These are phyloP conservation scores for Lactifluus piperatus DNA, from an alignment of 768 basidiomycete species.

Conservation along the genomic window DNA sequence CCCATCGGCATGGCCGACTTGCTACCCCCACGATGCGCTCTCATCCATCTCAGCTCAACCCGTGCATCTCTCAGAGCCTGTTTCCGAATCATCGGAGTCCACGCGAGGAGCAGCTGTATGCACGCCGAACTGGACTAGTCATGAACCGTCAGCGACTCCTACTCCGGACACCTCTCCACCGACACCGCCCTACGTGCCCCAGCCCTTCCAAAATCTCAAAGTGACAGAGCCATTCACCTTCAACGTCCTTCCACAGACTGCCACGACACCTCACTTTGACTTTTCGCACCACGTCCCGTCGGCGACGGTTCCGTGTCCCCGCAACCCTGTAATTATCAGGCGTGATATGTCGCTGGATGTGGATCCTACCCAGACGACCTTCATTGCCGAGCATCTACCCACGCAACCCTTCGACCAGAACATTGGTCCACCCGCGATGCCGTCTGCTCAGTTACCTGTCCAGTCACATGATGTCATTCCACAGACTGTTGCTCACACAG, in stretches of 20 bases:
- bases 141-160: not conserved
- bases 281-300: not conserved
- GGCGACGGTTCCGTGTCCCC: not conserved
- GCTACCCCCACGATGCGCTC: not conserved
- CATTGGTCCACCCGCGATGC: not conserved
- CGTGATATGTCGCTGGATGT: not conserved
- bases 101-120: not conserved
- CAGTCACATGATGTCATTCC: not conserved
- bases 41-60: not conserved
- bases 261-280: not conserved
- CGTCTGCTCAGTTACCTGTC: too few species aligned
- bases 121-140: not conserved
- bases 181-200: not conserved
- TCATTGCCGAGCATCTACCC: not conserved
- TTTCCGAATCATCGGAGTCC: not conserved
- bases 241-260: not conserved
- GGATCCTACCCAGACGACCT: not conserved
- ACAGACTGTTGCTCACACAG: not conserved
- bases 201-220: not conserved
- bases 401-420: not conserved
- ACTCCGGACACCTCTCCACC: not conserved
- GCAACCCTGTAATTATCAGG: not conserved
- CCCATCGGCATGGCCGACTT: not conserved
- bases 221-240: not conserved
- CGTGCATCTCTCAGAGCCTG: not conserved